Base-by-base conservation (phyloP, 345 rosid species). In the Melaleuca alternifolia region DNA sequence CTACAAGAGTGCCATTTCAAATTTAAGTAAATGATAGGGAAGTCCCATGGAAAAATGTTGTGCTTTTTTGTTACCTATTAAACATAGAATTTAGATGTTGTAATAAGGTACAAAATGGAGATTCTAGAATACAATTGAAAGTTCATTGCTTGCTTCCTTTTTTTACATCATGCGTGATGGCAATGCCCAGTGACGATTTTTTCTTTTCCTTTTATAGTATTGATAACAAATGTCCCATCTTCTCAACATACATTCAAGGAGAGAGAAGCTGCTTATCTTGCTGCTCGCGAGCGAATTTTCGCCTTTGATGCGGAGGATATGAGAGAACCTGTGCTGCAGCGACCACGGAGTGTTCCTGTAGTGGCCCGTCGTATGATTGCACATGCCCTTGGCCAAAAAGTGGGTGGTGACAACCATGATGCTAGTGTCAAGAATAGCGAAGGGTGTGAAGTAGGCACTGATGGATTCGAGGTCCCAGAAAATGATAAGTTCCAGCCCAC, bases 291-390 rank as follows among this genome's bases (percentile, higher is more conserved):
- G 21, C 89, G 94, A 30, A 94, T 93, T 59, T 94, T 94, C 88
- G 90, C 95, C 30, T 50, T 54, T 71, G 92, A 91, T 86, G 89
- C n/a, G 33, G 89, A 51, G 51, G 92, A 91, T 62, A 54, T 82
- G 48, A 87, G 62, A 83, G 94, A 91, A 86, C 88, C 93, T 10
- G 83, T 87, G 14, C 86, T 71, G 87, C 90, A 89, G 84, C 93
- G 90, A 90, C 93, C 93, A 83, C 85, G 89, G 30, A 87, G 62
- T 44, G 89, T 88, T 56, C 95, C 95, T 83, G 91, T 90, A 52
- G 97, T 90, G 87, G 97, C 97, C 83, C 95, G 91, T 65, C 89
- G 97, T 82, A 94, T 94, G 97, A 94, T 94, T 84, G 95, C 97
- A 65, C 97, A 93, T 91, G 97, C 97, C 75, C 89, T 94, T 89